Conservation (phyloP, 257 asterid species). For the Nicotiana obtusifolia region DNA sequence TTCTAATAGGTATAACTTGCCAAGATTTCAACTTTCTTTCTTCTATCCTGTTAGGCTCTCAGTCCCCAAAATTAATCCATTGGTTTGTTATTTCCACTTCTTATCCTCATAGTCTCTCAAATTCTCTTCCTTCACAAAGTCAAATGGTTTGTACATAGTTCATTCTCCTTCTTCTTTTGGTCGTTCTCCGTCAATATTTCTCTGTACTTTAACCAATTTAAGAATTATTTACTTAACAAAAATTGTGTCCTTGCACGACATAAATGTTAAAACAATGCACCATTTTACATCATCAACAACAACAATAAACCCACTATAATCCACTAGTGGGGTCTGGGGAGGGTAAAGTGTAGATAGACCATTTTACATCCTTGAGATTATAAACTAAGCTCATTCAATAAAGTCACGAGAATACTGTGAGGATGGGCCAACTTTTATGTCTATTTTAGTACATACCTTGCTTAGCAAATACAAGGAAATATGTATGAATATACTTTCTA, state of each 20-base stretch:
- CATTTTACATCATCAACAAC: neutral
- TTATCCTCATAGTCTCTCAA: neutral
- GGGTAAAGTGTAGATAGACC: too few species aligned
- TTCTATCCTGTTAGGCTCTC: neutral
- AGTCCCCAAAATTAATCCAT: neutral
- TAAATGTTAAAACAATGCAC: neutral
- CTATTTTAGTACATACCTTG: neutral
- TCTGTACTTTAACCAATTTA: neutral
- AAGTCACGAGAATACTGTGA: neutral
- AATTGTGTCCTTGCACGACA: neutral
- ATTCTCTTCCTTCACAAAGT: neutral
- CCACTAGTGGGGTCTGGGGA: too few species aligned
- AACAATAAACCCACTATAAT: too few species aligned
- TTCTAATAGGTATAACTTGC: neutral
- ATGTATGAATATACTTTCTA: neutral
- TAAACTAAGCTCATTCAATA: neutral
- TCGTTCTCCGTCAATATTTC: neutral
- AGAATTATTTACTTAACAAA: neutral
- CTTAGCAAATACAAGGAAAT: neutral
- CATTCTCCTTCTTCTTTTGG: neutral
- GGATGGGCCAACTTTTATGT: neutral
- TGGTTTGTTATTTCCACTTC: neutral
- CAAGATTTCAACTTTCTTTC: neutral
- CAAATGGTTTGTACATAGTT: neutral
- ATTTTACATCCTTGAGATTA: neutral